Conservation (phyloP, 768 basidiomycete species). For the Fomitopsis serialis region DNA sequence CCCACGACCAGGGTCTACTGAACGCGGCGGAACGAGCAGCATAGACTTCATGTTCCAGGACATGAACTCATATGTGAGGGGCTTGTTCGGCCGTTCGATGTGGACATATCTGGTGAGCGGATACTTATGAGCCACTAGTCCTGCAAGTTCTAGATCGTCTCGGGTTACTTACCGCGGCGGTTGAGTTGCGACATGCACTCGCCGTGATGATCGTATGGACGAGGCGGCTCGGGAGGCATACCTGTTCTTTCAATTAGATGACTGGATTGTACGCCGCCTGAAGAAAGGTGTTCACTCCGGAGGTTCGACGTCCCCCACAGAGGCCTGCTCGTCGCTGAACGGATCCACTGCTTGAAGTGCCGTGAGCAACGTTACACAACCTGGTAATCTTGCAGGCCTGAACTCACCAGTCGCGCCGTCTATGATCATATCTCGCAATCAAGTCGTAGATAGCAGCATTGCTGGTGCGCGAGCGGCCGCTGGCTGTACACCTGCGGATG, state of each 20-base stretch:
- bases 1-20: slow-evolving; percentile 16
- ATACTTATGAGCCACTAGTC: not conserved
- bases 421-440: no score
- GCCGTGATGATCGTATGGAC: not conserved
- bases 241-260: not conserved
- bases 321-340: slow-evolving; percentile 1
- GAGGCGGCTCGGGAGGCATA: not conserved
- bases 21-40: slow-evolving; percentile 31
- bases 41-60: slow-evolving; percentile 30
- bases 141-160: not conserved
- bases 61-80: slow-evolving; percentile 36
- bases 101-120: slow-evolving; percentile 7
- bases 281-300: not conserved
- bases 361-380: no score
- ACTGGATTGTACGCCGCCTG: not conserved
- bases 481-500: no score
- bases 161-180: slow-evolving; percentile 8
- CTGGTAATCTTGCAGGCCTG: no score
- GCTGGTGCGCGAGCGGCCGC: no score
- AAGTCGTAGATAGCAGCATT: no score
- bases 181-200: not conserved
- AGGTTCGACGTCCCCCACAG: not conserved
- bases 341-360: not conserved
- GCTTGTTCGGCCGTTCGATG: slow-evolving; percentile 20
- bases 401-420: no score